Conservation (phyloP, 2,329 filamentous ascomycete species). For the Colletotrichum caudatum region DNA sequence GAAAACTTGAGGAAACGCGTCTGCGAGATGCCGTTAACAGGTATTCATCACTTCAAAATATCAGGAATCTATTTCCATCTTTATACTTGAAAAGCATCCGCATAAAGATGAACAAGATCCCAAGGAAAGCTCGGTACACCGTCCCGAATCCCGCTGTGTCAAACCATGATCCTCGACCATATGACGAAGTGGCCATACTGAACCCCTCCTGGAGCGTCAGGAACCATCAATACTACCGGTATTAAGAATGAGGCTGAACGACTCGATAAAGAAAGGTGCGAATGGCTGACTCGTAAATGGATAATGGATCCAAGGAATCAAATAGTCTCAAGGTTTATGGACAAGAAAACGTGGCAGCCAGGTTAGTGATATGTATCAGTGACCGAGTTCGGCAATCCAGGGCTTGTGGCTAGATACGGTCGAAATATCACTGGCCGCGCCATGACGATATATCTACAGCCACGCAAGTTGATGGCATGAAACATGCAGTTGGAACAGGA, state of each 20-base stretch:
- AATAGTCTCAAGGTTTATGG: constrained; percentile 42
- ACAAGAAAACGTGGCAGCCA: constrained; percentile 41
- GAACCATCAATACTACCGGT: constrained; percentile 6
- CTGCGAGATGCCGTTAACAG: too few relatives aligned
- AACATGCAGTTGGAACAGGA: constrained; percentile 24
- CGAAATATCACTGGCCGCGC: not conserved
- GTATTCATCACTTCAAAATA: not conserved
- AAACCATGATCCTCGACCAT: constrained; percentile 14
- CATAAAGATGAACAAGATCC: not conserved
- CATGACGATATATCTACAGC: not conserved
- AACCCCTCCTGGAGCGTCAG: constrained; percentile 20
- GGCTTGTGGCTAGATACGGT: not conserved
- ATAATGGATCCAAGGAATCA: constrained; percentile 20
- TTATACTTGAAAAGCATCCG: not conserved
- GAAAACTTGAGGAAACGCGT: not conserved
- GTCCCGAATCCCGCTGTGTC: not conserved
- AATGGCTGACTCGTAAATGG: constrained; percentile 16
- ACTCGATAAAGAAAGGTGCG: not conserved
- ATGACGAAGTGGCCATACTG: not conserved
- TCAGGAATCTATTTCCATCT: not conserved
- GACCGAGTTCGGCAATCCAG: not conserved
- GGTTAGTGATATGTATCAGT: constrained; percentile 27
- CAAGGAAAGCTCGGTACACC: not conserved
- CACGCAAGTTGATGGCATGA: constrained; percentile 13
- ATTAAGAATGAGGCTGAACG: not conserved